Percentiles rank a stretch among this genome's conserved stretches.
These are phyloP conservation scores for Anthracocystis setariae DNA, from an alignment of 1,284 basidiomycete species.

Conservation along the genomic window DNA sequence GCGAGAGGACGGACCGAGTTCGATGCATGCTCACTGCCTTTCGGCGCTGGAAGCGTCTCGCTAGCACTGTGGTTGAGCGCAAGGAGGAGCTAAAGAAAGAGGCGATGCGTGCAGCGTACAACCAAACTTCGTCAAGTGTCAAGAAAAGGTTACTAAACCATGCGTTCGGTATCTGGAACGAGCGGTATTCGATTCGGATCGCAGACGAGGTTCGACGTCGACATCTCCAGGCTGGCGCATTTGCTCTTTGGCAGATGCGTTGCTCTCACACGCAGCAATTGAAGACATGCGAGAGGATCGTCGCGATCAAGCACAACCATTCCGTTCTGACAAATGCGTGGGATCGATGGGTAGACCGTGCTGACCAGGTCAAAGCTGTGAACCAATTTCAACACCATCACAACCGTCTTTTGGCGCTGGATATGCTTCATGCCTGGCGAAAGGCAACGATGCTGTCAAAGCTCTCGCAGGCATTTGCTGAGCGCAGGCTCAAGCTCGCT, in stretches of 20 bases:
- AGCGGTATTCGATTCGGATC: slow-evolving; percentile 3
- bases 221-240: slow-evolving; percentile 44
- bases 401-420: slow-evolving; percentile 11
- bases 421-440: slow-evolving; percentile 26
- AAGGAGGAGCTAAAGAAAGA: slow-evolving; percentile 36
- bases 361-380: slow-evolving; percentile 11
- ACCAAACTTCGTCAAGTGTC: slow-evolving; percentile 8
- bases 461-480: slow-evolving; percentile 34
- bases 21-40: slow-evolving; percentile 48
- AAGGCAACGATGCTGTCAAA: slow-evolving; percentile 26
- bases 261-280: slow-evolving; percentile 21
- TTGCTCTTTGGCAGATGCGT: slow-evolving; percentile 48
- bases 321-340: slow-evolving; percentile 11
- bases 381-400: slow-evolving; percentile 22
- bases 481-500: slow-evolving; percentile 36
- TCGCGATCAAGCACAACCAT: slow-evolving; percentile 10
- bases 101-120: slow-evolving; percentile 41
- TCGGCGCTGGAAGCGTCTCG: slow-evolving; percentile 33
- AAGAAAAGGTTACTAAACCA: slow-evolving; percentile 14
- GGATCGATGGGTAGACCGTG: slow-evolving; percentile 24
- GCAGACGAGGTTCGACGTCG: slow-evolving; percentile 29
- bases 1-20: slow-evolving; percentile 38
- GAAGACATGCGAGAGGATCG: slow-evolving; percentile 12
- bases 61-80: slow-evolving; percentile 9
- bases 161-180: slow-evolving; percentile 24